phyloP scores from a whole-genome alignment of 495 filamentous ascomycete species.

The Penicillium turbatum region DNA sequence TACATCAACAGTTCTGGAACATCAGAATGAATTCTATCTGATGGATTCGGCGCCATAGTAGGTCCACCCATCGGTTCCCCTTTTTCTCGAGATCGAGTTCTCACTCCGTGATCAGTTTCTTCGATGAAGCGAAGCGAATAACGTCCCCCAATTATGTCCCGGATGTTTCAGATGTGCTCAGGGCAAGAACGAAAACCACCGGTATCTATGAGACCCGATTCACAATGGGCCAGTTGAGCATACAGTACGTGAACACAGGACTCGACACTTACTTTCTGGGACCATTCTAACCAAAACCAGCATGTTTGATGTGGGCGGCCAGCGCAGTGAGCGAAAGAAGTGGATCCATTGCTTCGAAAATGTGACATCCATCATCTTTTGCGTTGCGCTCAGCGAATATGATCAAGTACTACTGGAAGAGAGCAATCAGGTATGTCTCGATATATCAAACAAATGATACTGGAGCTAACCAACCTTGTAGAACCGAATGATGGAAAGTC shows the following conservation, averaged over 20 bases:
- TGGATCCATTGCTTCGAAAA: conserved; percentile 99
- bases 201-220: conserved; percentile 99
- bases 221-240: conserved; percentile 95
- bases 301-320: conserved; percentile 99
- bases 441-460: not conserved
- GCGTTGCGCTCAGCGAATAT: conserved; percentile 96
- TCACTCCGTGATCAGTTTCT: conserved; percentile 61
- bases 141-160: conserved; percentile 81
- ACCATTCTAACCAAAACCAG: conserved; percentile 41
- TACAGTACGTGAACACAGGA: conserved; percentile 68
- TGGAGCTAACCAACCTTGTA: conserved; percentile 28
- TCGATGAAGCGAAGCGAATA: conserved; percentile 87
- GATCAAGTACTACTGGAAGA: conserved; percentile 96
- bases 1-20: conserved; percentile 80
- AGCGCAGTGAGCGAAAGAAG: conserved; percentile 96
- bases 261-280: not conserved
- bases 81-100: not conserved
- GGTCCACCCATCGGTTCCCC: conserved; percentile 28
- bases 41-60: conserved; percentile 99
- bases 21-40: conserved; percentile 95
- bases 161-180: conserved; percentile 85
- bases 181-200: conserved; percentile 97
- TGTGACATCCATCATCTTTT: conserved; percentile 99
- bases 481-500: conserved; percentile 99
- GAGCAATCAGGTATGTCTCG: conserved; percentile 77